Percentiles rank a stretch among this genome's conserved stretches.
Conservation (phyloP, 2,329 filamentous ascomycete genomes). For the Helminthosporium solani region DNA sequence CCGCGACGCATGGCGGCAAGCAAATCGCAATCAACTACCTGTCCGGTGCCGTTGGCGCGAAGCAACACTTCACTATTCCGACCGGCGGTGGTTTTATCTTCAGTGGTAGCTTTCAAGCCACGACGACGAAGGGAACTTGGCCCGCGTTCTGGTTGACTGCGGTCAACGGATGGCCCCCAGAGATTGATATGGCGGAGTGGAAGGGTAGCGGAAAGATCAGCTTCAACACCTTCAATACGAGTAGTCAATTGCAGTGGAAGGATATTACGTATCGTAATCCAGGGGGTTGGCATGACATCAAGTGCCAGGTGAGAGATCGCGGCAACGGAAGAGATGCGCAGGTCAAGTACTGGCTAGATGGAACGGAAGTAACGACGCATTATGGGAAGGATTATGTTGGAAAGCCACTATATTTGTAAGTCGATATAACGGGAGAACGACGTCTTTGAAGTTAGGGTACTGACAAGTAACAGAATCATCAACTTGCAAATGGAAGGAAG, state of each 20-base stretch:
- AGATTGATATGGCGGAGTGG: slow-evolving; percentile 63
- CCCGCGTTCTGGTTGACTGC: slow-evolving; percentile 61
- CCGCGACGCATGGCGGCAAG: slow-evolving; percentile 31
- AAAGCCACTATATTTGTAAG: slow-evolving; percentile 30
- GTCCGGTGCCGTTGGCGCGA: slow-evolving; percentile 50
- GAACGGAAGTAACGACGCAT: slow-evolving; percentile 51
- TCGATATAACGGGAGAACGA: not conserved
- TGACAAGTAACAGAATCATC: slow-evolving; percentile 20
- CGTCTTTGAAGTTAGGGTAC: not conserved
- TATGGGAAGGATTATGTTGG: slow-evolving; percentile 53
- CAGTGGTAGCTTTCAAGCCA: slow-evolving; percentile 43
- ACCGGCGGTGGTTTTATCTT: slow-evolving; percentile 44
- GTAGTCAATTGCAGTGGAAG: slow-evolving; percentile 48
- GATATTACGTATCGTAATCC: slow-evolving; percentile 53
- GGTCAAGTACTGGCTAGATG: slow-evolving; percentile 59
- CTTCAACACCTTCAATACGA: slow-evolving; percentile 59
- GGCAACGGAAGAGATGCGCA: slow-evolving; percentile 54
- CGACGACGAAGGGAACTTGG: slow-evolving; percentile 52
- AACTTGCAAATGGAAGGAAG: slow-evolving; percentile 39
- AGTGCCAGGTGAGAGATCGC: slow-evolving; percentile 53
- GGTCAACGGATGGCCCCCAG: slow-evolving; percentile 58
- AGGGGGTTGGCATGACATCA: slow-evolving; percentile 52
- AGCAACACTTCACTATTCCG: slow-evolving; percentile 45
- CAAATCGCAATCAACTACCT: slow-evolving; percentile 53
- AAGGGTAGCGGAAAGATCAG: slow-evolving; percentile 58